Conservation (phyloP, 2,329 filamentous ascomycete species). For the Colletotrichum salicis region DNA sequence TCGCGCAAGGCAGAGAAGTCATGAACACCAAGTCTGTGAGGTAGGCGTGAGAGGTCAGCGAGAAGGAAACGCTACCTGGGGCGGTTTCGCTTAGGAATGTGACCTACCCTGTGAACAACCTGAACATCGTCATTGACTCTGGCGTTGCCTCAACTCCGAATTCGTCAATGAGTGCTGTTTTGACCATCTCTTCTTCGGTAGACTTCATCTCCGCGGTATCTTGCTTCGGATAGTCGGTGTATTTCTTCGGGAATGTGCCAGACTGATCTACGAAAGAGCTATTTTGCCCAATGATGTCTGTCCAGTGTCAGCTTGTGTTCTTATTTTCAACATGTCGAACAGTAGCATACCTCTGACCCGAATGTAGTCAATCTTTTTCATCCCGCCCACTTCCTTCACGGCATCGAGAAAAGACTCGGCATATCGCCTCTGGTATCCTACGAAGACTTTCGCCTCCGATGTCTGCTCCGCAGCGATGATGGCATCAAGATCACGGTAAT, state of each 20-base stretch:
- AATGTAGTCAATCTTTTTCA: neutral
- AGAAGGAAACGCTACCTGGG: neutral
- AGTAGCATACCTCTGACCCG: neutral
- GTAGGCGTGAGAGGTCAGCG: conserved; percentile 47
- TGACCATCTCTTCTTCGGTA: neutral
- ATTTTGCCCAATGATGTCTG: neutral
- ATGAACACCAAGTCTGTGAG: conserved; percentile 58
- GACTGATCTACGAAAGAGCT: neutral
- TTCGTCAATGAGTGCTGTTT: neutral
- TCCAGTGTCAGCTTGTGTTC: neutral
- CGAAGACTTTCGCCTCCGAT: conserved; percentile 59
- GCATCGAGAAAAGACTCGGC: conserved; percentile 50
- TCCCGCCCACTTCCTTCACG: neutral
- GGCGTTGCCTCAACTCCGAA: neutral
- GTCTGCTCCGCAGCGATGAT: conserved; percentile 60
- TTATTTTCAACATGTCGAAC: neutral
- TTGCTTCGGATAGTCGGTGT: neutral
- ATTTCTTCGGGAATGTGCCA: neutral
- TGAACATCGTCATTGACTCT: neutral
- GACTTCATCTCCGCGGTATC: neutral
- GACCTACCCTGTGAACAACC: neutral
- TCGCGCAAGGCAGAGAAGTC: conserved; percentile 63
- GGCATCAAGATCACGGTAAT: conserved; percentile 53
- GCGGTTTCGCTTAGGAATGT: no score
- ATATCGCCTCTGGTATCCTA: conserved; percentile 70